These are phyloP conservation scores for Fomitopsis serialis DNA, from an alignment of 768 basidiomycete genomes.

Conservation along the genomic window DNA sequence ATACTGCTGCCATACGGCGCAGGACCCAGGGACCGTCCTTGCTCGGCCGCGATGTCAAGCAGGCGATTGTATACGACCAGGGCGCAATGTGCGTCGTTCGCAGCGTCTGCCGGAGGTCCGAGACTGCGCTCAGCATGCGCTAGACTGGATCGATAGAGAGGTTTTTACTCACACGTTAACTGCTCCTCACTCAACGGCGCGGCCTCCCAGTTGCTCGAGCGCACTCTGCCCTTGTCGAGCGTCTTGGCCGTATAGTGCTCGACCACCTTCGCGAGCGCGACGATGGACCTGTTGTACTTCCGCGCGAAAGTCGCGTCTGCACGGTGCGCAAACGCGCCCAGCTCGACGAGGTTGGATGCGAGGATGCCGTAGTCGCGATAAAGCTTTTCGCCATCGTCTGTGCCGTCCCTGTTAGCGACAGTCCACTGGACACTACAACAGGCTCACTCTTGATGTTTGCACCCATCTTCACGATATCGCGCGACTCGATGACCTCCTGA, in stretches of 20 bases:
- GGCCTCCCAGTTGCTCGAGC: constrained; percentile 42
- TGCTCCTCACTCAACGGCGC: constrained; percentile 30
- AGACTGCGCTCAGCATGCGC: background rate
- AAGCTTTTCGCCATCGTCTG: constrained; percentile 46
- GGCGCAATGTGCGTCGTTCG: constrained; percentile 46
- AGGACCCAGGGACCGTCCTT: constrained; percentile 14
- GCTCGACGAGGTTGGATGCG: constrained; percentile 39
- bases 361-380: constrained; percentile 40
- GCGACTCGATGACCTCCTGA: constrained; percentile 41
- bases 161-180: constrained; percentile 33
- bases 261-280: constrained; percentile 39
- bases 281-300: constrained; percentile 32
- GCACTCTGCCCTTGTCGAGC: constrained; percentile 40
- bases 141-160: background rate
- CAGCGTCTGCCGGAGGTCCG: constrained; percentile 33
- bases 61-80: constrained; percentile 38
- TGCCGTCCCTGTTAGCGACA: background rate
- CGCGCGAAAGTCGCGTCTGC: constrained; percentile 32
- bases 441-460: constrained; percentile 43
- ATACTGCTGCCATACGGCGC: constrained; percentile 25
- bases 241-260: constrained; percentile 33
- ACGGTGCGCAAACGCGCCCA: constrained; percentile 35
- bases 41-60: constrained; percentile 24
- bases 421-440: background rate
- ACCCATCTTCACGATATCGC: constrained; percentile 37